Conservation (phyloP, 306 rosid species). For the Prosopis cineraria region DNA sequence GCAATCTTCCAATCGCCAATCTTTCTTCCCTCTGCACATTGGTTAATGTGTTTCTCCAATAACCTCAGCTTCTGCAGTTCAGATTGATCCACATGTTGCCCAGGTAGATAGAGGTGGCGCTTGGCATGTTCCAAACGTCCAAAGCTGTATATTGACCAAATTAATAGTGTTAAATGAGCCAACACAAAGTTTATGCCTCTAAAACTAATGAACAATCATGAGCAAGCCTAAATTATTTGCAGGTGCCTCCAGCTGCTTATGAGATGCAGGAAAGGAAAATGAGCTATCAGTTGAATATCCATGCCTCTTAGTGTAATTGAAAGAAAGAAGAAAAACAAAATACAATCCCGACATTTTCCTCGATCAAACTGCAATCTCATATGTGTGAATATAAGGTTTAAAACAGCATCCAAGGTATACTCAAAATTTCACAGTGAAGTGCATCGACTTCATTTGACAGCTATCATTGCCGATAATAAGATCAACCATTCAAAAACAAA, state of each 20-base stretch:
- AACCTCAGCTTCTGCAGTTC: constrained; percentile 73
- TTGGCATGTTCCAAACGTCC: constrained; percentile 70
- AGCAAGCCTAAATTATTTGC: background rate
- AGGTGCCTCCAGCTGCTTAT: background rate
- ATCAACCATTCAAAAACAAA: constrained; percentile 7
- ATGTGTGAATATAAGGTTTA: background rate
- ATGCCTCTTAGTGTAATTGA: background rate
- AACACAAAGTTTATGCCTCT: background rate
- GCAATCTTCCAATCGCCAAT: constrained; percentile 77
- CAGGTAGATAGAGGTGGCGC: constrained; percentile 61
- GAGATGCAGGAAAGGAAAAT: background rate
- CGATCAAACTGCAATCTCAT: background rate
- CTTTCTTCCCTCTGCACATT: constrained; percentile 65
- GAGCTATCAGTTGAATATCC: background rate
- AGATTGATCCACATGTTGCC: constrained; percentile 56
- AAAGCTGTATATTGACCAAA: constrained; percentile 51
- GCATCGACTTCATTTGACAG: background rate
- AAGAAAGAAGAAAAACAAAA: background rate
- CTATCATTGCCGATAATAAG: background rate
- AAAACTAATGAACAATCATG: constrained; percentile 1
- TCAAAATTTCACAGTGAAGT: background rate
- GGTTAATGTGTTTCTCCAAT: constrained; percentile 72
- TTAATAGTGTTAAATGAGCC: constrained; percentile 15
- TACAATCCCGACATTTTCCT: background rate
- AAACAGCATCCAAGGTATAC: background rate